Conservation (phyloP, 2,329 filamentous ascomycete species). For the Botrytis medusae region DNA sequence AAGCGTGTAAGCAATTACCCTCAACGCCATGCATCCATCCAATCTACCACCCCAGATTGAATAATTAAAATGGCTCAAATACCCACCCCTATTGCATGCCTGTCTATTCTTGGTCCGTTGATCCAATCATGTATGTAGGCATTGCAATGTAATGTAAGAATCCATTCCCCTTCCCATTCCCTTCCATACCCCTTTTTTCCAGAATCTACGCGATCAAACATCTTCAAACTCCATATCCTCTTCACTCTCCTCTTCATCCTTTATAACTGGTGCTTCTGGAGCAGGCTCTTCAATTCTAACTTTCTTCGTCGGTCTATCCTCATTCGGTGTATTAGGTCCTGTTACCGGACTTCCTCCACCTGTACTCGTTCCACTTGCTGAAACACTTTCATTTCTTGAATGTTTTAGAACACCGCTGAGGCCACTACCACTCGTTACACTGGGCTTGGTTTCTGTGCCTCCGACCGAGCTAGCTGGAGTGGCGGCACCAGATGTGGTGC, state of each 20-base stretch:
- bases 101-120: background rate
- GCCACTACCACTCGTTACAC: slow-evolving; percentile 27
- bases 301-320: slow-evolving; percentile 57
- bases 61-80: background rate
- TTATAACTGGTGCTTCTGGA: slow-evolving; percentile 33
- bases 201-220: slow-evolving; percentile 40
- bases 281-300: slow-evolving; percentile 56
- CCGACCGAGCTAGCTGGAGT: slow-evolving; percentile 37
- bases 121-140: slow-evolving; percentile 6
- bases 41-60: slow-evolving; percentile 1
- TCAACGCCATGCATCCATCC: slow-evolving; percentile 17
- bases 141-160: slow-evolving; percentile 8
- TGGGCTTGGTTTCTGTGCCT: slow-evolving; percentile 27
- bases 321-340: slow-evolving; percentile 40
- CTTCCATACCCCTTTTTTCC: background rate
- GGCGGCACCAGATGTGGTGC: slow-evolving; percentile 32
- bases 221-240: slow-evolving; percentile 61
- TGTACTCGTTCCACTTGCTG: slow-evolving; percentile 38
- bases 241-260: slow-evolving; percentile 50
- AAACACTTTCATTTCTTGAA: slow-evolving; percentile 33
- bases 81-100: background rate
- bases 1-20: background rate
- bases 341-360: slow-evolving; percentile 39
- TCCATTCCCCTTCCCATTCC: background rate
- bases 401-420: slow-evolving; percentile 36